Base-by-base conservation (phyloP, 805 yeast genomes). In the Yamadazyma olivae region DNA sequence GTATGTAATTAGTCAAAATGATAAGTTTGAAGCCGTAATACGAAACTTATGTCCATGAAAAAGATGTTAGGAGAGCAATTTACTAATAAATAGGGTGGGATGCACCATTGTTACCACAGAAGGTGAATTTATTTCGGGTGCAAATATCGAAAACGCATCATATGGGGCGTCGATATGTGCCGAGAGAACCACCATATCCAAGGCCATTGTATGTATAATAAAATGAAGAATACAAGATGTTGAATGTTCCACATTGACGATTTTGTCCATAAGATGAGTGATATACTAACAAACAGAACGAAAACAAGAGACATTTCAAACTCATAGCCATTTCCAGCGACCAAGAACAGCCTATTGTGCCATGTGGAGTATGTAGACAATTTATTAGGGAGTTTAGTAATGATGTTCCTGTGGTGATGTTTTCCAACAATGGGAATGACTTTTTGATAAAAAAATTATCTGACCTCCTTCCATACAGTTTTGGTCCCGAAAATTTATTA, bases 291-390 rank as follows among this genome's bases (percentile, higher is more conserved):
- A 6, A 34, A 20, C 15, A 29, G 40, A 44, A 29, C 25, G 43
- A 43, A 31, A 40, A 43, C 10, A 30, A 38, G 15, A 21, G 19
- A 6, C 27, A 28, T 9, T 45, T 17, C 33, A 36, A 34, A 28
- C 40, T 35, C 15, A 42, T 41, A 14, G 48, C 45, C n/a, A 39
- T 39, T 10, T 26, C 39, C 3, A 31, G 42, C 20, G 46, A 40
- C 21, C 17, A 37, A 8, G 21, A 22, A 7, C 72, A 71, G 2
- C 74, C 81, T 20, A 79, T 84, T 8, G 69, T 90, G 7, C 99
- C 99, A 0, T 91, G 99, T 57, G 99, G 99, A 3, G 81, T 93
- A 24, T 91, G 99, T 53, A 70, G 99, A 36, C 99, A 91, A 59
- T 76, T 83, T 37, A 77, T 91, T 21, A 69, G 96, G 25, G 99